Evolutionary conservation across 192 early-diverging fungal genomes (phyloP).

Genomic region (Paraglomus brasilianum): DNA sequence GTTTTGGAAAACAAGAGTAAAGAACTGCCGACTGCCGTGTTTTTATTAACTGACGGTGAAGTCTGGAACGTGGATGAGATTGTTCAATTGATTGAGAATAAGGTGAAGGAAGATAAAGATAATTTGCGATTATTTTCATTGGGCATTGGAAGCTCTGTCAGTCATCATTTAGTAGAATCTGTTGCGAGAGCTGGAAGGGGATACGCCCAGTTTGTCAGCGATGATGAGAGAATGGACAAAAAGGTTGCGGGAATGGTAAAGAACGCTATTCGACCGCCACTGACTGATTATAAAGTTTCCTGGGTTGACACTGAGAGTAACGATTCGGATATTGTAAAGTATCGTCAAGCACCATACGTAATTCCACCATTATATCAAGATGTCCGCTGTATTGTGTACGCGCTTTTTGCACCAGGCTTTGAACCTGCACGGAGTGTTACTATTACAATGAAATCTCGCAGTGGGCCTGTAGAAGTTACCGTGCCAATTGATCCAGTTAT

Average conservation of each 20-base stretch:
- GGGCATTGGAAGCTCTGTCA: slow-evolving; percentile 49
- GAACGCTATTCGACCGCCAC: slow-evolving; percentile 39
- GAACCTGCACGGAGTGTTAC: background rate
- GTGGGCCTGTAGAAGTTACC: slow-evolving; percentile 11
- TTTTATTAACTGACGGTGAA: slow-evolving; percentile 48
- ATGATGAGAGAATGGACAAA: slow-evolving; percentile 49
- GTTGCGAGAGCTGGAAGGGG: slow-evolving; percentile 51
- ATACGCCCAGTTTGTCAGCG: slow-evolving; percentile 46
- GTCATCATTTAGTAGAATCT: slow-evolving; percentile 49
- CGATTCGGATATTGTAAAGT: background rate
- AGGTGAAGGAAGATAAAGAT: slow-evolving; percentile 10
- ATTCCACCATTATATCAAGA: slow-evolving; percentile 10
- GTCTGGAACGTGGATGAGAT: slow-evolving; percentile 49
- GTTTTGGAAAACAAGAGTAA: slow-evolving; percentile 29
- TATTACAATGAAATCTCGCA: background rate
- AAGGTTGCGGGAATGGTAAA: slow-evolving; percentile 57
- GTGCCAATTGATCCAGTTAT: background rate
- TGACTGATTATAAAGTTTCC: slow-evolving; percentile 47
- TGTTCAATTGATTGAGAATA: slow-evolving; percentile 31
- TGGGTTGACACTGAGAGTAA: slow-evolving; percentile 9
- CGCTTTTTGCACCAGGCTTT: slow-evolving; percentile 5
- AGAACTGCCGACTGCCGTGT: slow-evolving; percentile 46
- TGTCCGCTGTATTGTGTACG: slow-evolving; percentile 15
- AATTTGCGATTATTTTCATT: slow-evolving; percentile 47
- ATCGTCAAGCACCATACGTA: background rate